Conservation (phyloP, 1,284 basidiomycete species). For the Apiotrichum akiyoshidainum region DNA sequence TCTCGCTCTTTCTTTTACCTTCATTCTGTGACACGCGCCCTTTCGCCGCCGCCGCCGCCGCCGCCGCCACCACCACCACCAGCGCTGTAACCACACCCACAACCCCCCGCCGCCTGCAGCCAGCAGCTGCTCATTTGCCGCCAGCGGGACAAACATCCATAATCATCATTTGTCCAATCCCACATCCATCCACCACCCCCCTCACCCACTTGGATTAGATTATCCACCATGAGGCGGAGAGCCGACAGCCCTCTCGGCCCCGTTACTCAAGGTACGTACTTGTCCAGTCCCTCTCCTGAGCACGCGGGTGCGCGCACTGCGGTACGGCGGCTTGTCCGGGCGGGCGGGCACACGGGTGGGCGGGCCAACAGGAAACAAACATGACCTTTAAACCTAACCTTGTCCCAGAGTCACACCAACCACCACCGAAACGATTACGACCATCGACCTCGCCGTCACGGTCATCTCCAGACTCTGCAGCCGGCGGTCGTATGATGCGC, state of each 20-base stretch:
- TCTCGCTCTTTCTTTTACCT: no score
- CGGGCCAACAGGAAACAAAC: not conserved
- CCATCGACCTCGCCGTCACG: slow-evolving; percentile 9
- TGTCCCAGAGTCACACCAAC: slow-evolving; percentile 13
- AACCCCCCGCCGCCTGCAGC: no score
- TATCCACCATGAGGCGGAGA: slow-evolving; percentile 13
- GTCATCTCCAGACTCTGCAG: slow-evolving; percentile 2
- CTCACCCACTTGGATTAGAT: no score
- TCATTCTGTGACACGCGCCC: no score
- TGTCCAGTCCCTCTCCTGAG: no score
- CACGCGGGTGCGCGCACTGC: not conserved
- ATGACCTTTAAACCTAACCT: slow-evolving; percentile 7
- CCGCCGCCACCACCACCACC: no score
- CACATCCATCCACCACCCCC: not conserved
- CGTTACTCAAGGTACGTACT: slow-evolving; percentile 15
- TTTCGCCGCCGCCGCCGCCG: no score
- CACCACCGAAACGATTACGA: slow-evolving; percentile 12
- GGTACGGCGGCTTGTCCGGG: not conserved
- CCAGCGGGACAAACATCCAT: not conserved
- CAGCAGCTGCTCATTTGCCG: no score
- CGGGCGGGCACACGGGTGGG: not conserved
- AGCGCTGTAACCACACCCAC: no score
- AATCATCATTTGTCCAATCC: not conserved
- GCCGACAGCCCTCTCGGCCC: slow-evolving; percentile 18
- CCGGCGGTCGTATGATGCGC: not conserved